These are phyloP conservation scores for Cicer yamashitae DNA, from an alignment of 306 rosid genomes.

Conservation along the genomic window DNA sequence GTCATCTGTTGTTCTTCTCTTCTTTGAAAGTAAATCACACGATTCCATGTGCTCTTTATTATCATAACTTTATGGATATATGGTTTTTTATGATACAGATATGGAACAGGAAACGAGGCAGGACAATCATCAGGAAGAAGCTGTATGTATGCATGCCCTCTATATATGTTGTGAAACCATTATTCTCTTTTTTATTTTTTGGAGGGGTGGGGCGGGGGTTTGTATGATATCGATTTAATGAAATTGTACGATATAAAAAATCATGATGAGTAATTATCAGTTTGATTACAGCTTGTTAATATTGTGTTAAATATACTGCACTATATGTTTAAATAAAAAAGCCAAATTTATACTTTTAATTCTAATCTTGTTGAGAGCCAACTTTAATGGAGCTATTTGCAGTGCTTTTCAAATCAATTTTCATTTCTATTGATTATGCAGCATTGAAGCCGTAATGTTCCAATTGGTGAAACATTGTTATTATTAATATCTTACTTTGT, in stretches of 20 bases:
- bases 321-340: neutral
- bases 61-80: conserved; percentile 15
- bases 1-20: conserved; percentile 1
- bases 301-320: neutral
- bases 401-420: conserved; percentile 12
- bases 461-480: neutral
- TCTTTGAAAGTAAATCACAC: neutral
- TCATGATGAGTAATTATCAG: neutral
- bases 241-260: neutral
- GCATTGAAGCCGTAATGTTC: conserved; percentile 30
- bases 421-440: neutral
- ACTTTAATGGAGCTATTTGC: conserved; percentile 17
- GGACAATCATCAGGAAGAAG: conserved; percentile 51
- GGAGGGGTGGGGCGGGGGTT: neutral
- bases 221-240: neutral
- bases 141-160: conserved; percentile 60
- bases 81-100: conserved; percentile 49
- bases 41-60: conserved; percentile 1
- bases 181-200: neutral
- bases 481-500: neutral
- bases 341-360: neutral
- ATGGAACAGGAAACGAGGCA: conserved; percentile 44
- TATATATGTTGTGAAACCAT: conserved; percentile 29
- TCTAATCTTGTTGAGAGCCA: neutral
- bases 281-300: conserved; percentile 10